Evolutionary conservation across 179 eudicot genomes (phyloP).

Genomic region (Nepenthes alata): DNA sequence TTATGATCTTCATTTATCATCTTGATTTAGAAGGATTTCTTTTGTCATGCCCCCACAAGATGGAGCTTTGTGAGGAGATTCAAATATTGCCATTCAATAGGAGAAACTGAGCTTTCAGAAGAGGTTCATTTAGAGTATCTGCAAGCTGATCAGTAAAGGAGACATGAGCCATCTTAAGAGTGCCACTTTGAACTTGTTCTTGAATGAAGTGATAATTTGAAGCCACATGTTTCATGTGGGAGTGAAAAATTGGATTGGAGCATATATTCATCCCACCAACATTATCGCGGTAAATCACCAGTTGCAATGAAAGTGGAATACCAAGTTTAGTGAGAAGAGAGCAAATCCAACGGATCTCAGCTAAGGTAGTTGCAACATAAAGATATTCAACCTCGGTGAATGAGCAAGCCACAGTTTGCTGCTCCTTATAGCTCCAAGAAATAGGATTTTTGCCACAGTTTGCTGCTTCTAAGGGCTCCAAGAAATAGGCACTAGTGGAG

Average conservation of each 20-base stretch:
- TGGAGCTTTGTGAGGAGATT: too few relatives aligned
- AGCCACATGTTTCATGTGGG: slow-evolving; percentile 5
- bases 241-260: slow-evolving; percentile 5
- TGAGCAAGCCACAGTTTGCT: not conserved
- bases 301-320: not conserved
- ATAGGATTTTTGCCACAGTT: not conserved
- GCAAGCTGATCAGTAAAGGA: too few relatives aligned
- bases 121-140: too few relatives aligned
- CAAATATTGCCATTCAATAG: too few relatives aligned
- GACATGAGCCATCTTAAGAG: too few relatives aligned
- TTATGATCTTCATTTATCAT: too few relatives aligned
- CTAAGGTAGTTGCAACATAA: not conserved
- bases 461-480: not conserved
- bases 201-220: slow-evolving; percentile 1
- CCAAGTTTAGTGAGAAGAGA: slow-evolving; percentile 2
- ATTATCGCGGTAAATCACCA: slow-evolving; percentile 4
- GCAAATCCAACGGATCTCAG: not conserved
- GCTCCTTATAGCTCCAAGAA: not conserved
- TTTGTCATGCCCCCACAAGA: too few relatives aligned
- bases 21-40: too few relatives aligned
- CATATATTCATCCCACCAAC: not conserved
- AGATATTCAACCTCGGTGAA: slow-evolving; percentile 7
- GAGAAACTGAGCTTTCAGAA: too few relatives aligned
- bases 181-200: not conserved
- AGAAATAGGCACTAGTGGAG: not conserved